Evolutionary conservation across 208 protist species (phyloP).

Genomic region (Naegleria fowleri): DNA sequence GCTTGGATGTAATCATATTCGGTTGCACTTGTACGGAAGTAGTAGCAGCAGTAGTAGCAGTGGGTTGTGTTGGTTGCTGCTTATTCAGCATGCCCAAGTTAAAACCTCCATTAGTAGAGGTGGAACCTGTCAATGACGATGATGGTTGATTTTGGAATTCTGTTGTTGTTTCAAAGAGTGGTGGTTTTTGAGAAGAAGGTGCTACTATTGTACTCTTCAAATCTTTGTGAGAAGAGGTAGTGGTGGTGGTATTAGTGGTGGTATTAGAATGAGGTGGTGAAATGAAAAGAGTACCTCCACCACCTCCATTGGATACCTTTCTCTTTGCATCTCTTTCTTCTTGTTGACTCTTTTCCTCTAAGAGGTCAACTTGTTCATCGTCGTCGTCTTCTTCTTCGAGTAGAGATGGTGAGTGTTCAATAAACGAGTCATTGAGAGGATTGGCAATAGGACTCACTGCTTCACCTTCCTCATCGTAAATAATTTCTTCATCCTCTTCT

Average conservation of each 20-base stretch:
- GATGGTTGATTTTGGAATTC: too few species aligned
- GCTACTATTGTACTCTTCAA: not conserved
- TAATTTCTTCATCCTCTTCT: too few species aligned
- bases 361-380: too few species aligned
- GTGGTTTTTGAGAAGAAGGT: not conserved
- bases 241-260: not conserved
- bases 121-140: too few species aligned
- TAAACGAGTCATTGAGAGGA: not conserved
- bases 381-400: not conserved
- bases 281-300: too few species aligned
- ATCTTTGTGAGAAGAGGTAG: not conserved
- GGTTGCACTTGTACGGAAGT: not conserved
- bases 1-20: not conserved
- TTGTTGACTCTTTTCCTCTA: too few species aligned
- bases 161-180: not conserved
- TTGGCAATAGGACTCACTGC: too few species aligned
- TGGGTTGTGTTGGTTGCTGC: not conserved
- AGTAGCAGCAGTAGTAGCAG: not conserved
- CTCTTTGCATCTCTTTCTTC: too few species aligned
- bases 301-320: too few species aligned
- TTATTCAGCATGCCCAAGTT: not conserved
- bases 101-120: not conserved
- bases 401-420: not conserved
- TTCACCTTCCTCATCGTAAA: too few species aligned
- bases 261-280: too few species aligned